Evolutionary conservation across 169 alveolate species (phyloP), one percentile per base, ranked within the genome.

Genomic region (Eimeria necatrix): DNA sequence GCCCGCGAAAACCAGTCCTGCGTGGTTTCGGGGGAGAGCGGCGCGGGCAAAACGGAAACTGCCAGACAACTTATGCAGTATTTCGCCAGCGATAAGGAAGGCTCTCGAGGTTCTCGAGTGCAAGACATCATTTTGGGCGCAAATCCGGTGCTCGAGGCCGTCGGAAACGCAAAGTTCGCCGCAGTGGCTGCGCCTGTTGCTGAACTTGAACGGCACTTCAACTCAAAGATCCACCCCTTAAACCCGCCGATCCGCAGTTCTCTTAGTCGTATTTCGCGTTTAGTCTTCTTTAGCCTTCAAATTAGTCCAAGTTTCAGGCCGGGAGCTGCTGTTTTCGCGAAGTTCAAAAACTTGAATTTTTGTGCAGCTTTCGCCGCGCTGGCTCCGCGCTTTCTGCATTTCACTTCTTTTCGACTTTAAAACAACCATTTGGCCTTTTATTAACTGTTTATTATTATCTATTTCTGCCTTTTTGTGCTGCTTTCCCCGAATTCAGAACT

Each of bases 31-130:
- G 99, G 99, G 12, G 99, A 99, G 95, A 98, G 99, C 6, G 99
- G 99, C 48, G 99, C 99, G 56, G 99, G 99, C 18, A 99, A 99
- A 95, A 99, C 99, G 14, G 99, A 99, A 96, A 98, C 99, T 64
- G 99, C 99, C 71, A 91, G 95, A 60, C 98, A 94, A 87, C 94
- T 64, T 48, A 96, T 83, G 96, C 93, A 76, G 88, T 97, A 73
- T 53, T 93, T 95, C 26, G 97, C 97, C 20, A 71, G 95, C 0
- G 93, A 87, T 12, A 71, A 78, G 51, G 26, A 93, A 1, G 90
- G 90, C 2, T 6, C 89, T 0, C 95, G 95, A 26, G 93, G 93
- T 0, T 53, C 22, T 0, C 14, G 9, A 12, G 73, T 95, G 22
- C 97, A 95, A 73, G 94, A 96, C 22, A 96, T 97, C 86, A 97